phyloP scores from a whole-genome alignment of 2,329 filamentous ascomycete species.

The Verticillium zaregamsianum region DNA sequence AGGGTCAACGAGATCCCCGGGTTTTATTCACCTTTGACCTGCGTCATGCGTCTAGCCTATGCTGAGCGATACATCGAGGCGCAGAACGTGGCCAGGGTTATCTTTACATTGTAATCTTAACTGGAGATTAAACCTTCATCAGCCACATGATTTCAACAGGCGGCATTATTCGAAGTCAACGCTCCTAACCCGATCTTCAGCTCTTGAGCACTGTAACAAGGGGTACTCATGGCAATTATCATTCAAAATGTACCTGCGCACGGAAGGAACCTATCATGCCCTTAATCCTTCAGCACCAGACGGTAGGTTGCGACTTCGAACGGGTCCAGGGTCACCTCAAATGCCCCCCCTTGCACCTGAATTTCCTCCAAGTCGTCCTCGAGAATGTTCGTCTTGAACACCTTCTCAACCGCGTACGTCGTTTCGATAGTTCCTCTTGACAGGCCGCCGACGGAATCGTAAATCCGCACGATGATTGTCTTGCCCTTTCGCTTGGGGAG shows the following conservation, averaged over 20 bases:
- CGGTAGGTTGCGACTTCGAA: constrained; percentile 59
- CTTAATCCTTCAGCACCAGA: constrained; percentile 26
- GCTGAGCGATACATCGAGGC: no score
- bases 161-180: background rate
- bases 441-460: constrained; percentile 61
- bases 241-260: constrained; percentile 34
- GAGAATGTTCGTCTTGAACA: constrained; percentile 60
- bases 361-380: constrained; percentile 58
- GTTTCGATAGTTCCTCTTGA: constrained; percentile 50
- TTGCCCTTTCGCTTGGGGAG: constrained; percentile 4
- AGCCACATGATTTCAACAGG: background rate
- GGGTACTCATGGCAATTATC: background rate
- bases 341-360: constrained; percentile 24
- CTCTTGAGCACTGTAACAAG: no score
- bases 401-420: constrained; percentile 45
- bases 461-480: constrained; percentile 58
- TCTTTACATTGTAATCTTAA: no score
- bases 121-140: no score
- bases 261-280: background rate
- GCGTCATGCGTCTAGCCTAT: no score
- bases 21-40: no score
- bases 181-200: no score
- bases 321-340: constrained; percentile 45
- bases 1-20: no score
- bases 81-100: no score